phyloP scores from a whole-genome alignment of 106 monocot species.

The Posidonia australis region DNA sequence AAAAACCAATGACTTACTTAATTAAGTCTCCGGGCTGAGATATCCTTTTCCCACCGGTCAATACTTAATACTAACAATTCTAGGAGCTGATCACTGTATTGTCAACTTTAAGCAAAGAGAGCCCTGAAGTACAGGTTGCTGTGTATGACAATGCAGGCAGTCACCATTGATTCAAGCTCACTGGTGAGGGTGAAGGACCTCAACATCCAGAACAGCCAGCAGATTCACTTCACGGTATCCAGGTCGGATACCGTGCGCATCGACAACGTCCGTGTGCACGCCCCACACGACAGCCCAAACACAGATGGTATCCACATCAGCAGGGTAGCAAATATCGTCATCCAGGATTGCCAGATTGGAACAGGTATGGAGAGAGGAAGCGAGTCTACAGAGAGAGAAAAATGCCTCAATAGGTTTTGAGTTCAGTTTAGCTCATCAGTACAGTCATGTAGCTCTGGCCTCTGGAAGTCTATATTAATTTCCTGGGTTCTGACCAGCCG shows the following conservation, averaged over 20 bases:
- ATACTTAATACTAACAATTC: too few relatives aligned
- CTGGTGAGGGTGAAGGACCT: conserved; percentile 49
- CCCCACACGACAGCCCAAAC: conserved; percentile 78
- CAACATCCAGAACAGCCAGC: conserved; percentile 64
- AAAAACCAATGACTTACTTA: too few relatives aligned
- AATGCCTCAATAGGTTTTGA: too few relatives aligned
- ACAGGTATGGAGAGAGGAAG: conserved; percentile 37
- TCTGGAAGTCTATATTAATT: not conserved
- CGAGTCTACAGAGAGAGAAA: too few relatives aligned
- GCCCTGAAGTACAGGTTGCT: too few relatives aligned
- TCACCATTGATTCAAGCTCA: conserved; percentile 70
- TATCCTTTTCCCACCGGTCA: too few relatives aligned
- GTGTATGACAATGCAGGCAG: conserved; percentile 34
- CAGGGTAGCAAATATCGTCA: conserved; percentile 42
- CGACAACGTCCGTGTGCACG: conserved; percentile 29
- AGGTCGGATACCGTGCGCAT: conserved; percentile 35
- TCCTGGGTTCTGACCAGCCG: not conserved
- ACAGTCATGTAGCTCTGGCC: not conserved
- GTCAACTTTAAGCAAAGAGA: too few relatives aligned
- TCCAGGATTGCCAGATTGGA: conserved; percentile 60
- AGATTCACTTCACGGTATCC: conserved; percentile 70
- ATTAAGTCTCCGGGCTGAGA: too few relatives aligned
- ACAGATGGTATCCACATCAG: conserved; percentile 92
- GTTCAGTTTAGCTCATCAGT: too few relatives aligned
- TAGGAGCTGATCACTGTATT: too few relatives aligned